phyloP scores from a whole-genome alignment of 805 yeast genomes.

The Metschnikowia reukaufii region DNA sequence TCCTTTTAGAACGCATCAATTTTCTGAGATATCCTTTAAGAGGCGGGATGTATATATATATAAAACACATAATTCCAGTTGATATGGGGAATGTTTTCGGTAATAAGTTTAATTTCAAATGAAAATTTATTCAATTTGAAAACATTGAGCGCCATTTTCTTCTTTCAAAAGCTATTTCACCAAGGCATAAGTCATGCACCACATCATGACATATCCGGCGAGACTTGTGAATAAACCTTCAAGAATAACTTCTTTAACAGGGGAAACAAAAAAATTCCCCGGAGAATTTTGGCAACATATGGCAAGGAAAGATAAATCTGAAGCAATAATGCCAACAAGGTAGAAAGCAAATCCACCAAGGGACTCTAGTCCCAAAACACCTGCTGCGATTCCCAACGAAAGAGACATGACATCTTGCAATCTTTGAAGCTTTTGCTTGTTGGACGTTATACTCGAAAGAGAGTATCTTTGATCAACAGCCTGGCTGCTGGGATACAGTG shows the following conservation, averaged over 20 bases:
- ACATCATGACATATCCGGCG: constrained; percentile 47
- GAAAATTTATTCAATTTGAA: too few relatives aligned
- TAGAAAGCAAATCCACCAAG: constrained; percentile 37
- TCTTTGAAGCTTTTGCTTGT: constrained; percentile 23
- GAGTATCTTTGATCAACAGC: neutral
- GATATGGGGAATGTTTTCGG: too few relatives aligned
- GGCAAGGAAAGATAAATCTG: constrained; percentile 29
- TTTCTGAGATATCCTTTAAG: too few relatives aligned
- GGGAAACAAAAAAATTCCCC: constrained; percentile 25
- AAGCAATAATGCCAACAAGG: constrained; percentile 31
- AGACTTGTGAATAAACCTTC: constrained; percentile 33
- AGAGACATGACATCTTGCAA: constrained; percentile 40
- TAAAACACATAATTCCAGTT: too few relatives aligned
- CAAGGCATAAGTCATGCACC: constrained; percentile 47
- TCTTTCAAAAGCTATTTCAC: constrained; percentile 25
- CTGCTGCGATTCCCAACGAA: constrained; percentile 41
- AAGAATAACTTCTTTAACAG: constrained; percentile 34
- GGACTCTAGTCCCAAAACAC: constrained; percentile 40
- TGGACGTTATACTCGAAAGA: constrained; percentile 5
- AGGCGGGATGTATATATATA: too few relatives aligned
- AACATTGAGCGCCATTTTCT: neutral
- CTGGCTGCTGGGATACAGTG: neutral
- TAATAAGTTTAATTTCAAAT: too few relatives aligned
- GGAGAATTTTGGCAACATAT: constrained; percentile 36
- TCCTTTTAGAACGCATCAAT: too few relatives aligned